Conservation (phyloP, 2,329 filamentous ascomycete genomes). For the Onygenales sp. region DNA sequence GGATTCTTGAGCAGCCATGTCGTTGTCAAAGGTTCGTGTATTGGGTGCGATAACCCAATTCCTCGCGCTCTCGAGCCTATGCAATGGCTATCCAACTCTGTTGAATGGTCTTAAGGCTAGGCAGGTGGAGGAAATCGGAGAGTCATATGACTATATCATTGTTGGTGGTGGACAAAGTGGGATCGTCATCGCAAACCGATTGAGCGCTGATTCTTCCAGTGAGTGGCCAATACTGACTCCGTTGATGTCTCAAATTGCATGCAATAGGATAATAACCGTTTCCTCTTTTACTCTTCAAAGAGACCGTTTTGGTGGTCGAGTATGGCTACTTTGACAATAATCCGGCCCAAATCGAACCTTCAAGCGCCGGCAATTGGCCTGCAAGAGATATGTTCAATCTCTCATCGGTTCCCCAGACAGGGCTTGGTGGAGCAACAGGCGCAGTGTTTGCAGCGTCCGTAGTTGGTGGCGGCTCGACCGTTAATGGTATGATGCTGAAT, state of each 20-base stretch:
- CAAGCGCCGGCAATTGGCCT: constrained; percentile 30
- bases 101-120: background rate
- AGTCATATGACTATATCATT: constrained; percentile 38
- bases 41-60: background rate
- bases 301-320: constrained; percentile 13
- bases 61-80: background rate
- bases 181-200: constrained; percentile 38
- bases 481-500: constrained; percentile 21
- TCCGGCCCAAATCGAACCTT: constrained; percentile 10
- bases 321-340: constrained; percentile 11
- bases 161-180: constrained; percentile 44
- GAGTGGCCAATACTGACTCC: background rate
- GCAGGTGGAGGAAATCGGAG: background rate
- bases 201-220: constrained; percentile 25
- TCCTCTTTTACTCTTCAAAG: background rate
- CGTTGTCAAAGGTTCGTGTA: background rate
- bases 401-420: constrained; percentile 19
- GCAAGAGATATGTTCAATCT: constrained; percentile 23
- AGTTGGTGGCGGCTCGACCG: constrained; percentile 32
- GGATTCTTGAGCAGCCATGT: background rate
- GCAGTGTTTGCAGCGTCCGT: constrained; percentile 23
- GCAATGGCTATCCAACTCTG: background rate
- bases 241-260: background rate
- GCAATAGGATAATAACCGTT: background rate
- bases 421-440: constrained; percentile 17